phyloP scores from a whole-genome alignment of 805 yeast species.

The Candida silvicultrix region DNA sequence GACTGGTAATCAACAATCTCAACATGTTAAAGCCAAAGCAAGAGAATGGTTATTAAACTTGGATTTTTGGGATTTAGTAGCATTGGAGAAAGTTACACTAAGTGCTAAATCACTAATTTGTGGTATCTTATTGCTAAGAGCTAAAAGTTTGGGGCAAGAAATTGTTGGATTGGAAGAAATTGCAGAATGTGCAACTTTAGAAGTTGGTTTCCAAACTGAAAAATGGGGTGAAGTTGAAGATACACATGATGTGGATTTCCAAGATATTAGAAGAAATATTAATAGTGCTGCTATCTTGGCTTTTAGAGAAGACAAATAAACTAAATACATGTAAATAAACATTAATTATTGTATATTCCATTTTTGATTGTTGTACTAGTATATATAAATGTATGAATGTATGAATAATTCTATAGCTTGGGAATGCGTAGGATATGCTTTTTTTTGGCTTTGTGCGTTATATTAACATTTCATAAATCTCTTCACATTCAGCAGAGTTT shows the following conservation, averaged over 20 bases:
- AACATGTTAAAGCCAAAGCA: slow-evolving; percentile 55
- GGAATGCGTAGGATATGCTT: too few species aligned
- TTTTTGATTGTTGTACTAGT: too few species aligned
- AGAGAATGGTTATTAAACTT: slow-evolving; percentile 56
- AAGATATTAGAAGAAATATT: slow-evolving; percentile 76
- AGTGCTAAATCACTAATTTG: slow-evolving; percentile 82
- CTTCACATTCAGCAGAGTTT: slow-evolving; percentile 13
- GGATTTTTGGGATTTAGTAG: slow-evolving; percentile 73
- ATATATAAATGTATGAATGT: too few species aligned
- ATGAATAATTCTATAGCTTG: too few species aligned
- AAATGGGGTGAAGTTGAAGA: slow-evolving; percentile 99
- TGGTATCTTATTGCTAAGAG: slow-evolving; percentile 63
- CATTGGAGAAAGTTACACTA: slow-evolving; percentile 84
- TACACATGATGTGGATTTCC: slow-evolving; percentile 95
- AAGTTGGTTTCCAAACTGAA: slow-evolving; percentile 75
- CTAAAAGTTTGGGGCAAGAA: slow-evolving; percentile 36
- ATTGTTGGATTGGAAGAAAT: slow-evolving; percentile 56
- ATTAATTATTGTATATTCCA: neutral
- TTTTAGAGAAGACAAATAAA: slow-evolving; percentile 15
- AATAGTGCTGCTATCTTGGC: slow-evolving; percentile 69
- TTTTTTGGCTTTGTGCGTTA: neutral
- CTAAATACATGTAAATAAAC: neutral
- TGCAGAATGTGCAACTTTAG: slow-evolving; percentile 73
- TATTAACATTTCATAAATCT: slow-evolving; percentile 13
- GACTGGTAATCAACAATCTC: slow-evolving; percentile 70